These are phyloP conservation scores for Xylaria sp. DNA, from an alignment of 2,329 filamentous ascomycete species.

Conservation along the genomic window DNA sequence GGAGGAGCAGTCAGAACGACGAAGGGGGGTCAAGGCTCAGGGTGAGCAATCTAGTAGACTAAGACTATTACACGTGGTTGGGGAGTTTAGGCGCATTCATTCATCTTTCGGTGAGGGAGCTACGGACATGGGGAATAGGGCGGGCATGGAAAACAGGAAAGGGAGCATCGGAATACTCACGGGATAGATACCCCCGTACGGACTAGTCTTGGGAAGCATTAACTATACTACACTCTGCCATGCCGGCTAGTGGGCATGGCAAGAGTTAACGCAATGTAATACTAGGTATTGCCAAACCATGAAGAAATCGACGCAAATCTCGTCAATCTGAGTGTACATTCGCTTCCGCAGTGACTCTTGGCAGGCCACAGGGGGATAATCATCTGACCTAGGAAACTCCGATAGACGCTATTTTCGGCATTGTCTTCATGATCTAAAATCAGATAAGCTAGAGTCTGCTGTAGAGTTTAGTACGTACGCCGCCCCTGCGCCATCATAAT, in stretches of 20 bases:
- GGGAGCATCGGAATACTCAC: slow-evolving; percentile 2
- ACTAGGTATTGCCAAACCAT: not conserved
- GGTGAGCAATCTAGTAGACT: slow-evolving; percentile 26
- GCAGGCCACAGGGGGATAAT: not conserved
- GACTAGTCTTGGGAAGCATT: not conserved
- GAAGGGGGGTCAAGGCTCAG: slow-evolving; percentile 24
- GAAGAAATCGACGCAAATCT: not conserved
- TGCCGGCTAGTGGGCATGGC: not conserved
- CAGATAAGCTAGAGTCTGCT: not conserved
- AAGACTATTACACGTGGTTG: not conserved
- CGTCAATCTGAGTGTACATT: not conserved
- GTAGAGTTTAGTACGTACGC: not conserved
- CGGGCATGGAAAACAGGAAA: slow-evolving; percentile 8
- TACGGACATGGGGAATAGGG: slow-evolving; percentile 2
- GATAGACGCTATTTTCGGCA: no score
- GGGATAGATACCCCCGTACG: slow-evolving; percentile 16
- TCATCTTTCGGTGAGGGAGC: not conserved
- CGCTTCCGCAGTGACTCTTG: not conserved
- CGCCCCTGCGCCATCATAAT: not conserved
- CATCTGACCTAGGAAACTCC: no score
- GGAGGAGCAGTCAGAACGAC: slow-evolving; percentile 15
- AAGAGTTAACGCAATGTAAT: not conserved
- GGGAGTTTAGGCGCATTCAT: slow-evolving; percentile 9
- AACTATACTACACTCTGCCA: not conserved
- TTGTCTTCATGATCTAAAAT: not conserved